A percentile compares a stretch with the other conserved stretches of the same genome.
phyloP scores from a whole-genome alignment of 2,329 filamentous ascomycete species.

The Fusarium oxysporum region DNA sequence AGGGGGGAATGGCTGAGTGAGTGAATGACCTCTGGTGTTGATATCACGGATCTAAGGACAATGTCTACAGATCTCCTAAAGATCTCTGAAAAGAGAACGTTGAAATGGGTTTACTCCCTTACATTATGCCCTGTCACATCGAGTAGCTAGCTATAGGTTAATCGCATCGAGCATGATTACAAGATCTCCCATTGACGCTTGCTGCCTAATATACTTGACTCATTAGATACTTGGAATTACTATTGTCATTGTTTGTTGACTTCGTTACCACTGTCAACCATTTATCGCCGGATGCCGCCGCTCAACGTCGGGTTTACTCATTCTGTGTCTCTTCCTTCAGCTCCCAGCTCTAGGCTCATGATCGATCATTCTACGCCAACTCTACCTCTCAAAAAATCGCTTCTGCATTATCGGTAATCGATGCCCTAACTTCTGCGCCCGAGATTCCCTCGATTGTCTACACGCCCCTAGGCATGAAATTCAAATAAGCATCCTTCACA shows the following conservation, averaged over 20 bases:
- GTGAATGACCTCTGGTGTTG: background rate
- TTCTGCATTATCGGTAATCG: background rate
- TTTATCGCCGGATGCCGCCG: constrained; percentile 16
- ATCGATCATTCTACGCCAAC: background rate
- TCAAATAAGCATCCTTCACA: constrained; percentile 6
- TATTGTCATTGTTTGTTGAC: constrained; percentile 10
- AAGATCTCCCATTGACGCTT: background rate
- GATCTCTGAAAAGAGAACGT: background rate
- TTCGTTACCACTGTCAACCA: background rate
- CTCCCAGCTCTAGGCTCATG: background rate
- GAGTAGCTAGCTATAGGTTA: background rate
- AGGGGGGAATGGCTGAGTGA: background rate
- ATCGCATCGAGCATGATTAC: background rate
- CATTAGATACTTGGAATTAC: constrained; percentile 3
- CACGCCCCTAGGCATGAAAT: constrained; percentile 14
- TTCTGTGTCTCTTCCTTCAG: constrained; percentile 5
- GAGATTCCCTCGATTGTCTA: background rate
- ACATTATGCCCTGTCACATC: background rate
- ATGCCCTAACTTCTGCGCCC: background rate
- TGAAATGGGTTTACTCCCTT: background rate
- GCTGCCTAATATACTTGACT: constrained; percentile 15
- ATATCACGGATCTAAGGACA: constrained; percentile 14
- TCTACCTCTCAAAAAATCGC: background rate
- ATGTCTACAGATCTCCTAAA: background rate
- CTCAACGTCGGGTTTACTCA: constrained; percentile 23